Evolutionary conservation across 164 flowering plant genomes (phyloP).

Genomic region (Piper longum): DNA sequence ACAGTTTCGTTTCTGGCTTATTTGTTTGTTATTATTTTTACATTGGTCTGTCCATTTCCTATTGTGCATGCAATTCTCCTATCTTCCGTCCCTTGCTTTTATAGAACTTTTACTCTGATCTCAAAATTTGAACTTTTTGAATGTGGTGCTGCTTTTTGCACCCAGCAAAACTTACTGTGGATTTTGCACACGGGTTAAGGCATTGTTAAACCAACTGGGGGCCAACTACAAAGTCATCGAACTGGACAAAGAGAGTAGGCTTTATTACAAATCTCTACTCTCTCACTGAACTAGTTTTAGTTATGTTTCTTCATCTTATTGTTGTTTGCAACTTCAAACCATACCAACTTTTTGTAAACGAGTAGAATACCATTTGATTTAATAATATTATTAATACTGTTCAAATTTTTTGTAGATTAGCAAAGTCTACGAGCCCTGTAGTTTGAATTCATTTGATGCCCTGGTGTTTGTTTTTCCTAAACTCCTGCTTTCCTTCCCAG

Average conservation of each 20-base stretch:
- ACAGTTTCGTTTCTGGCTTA: too few species aligned
- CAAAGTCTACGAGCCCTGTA: too few species aligned
- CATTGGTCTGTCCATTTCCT: too few species aligned
- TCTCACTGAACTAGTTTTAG: background rate
- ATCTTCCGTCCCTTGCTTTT: too few species aligned
- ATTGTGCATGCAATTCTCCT: too few species aligned
- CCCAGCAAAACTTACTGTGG: constrained; percentile 69
- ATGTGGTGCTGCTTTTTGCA: constrained; percentile 1
- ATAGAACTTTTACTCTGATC: too few species aligned
- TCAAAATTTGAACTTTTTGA: background rate
- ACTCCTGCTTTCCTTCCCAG: background rate
- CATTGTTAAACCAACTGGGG: constrained; percentile 43
- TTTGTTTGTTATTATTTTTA: too few species aligned
- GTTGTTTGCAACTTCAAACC: background rate
- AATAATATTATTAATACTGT: too few species aligned
- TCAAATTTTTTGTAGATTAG: background rate
- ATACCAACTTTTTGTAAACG: background rate
- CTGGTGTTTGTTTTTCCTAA: background rate
- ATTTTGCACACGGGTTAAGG: constrained; percentile 51
- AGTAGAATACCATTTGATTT: background rate
- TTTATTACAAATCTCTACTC: too few species aligned
- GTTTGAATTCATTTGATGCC: too few species aligned
- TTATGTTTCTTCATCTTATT: background rate
- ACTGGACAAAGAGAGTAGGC: constrained; percentile 54
- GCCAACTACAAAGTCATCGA: constrained; percentile 49